These are phyloP conservation scores for Phanerochaete sordida DNA, from an alignment of 768 basidiomycete genomes.

Conservation along the genomic window DNA sequence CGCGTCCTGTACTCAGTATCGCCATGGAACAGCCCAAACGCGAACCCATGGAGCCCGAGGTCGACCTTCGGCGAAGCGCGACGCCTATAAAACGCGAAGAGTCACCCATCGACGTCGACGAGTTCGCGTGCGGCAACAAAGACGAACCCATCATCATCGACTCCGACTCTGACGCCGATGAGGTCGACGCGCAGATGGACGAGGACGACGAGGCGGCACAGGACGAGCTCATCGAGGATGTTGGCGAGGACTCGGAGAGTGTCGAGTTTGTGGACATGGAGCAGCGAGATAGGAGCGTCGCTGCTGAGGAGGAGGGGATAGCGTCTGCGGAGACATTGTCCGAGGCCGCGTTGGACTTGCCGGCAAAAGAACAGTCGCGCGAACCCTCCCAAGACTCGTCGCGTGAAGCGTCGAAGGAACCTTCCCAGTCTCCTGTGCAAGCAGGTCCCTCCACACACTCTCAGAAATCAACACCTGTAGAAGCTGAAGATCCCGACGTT, in stretches of 20 bases:
- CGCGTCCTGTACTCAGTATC: not conserved
- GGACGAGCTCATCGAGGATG: not conserved
- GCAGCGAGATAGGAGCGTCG: not conserved
- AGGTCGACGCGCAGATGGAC: slow-evolving; percentile 6
- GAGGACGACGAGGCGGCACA: not conserved
- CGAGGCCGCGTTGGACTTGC: not conserved
- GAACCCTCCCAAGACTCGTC: not conserved
- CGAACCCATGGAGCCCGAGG: not conserved
- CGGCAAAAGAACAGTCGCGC: not conserved
- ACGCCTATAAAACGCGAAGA: not conserved
- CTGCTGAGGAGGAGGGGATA: not conserved
- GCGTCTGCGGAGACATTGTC: not conserved
- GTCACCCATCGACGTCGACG: not conserved
- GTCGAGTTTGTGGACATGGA: not conserved
- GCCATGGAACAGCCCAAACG: not conserved
- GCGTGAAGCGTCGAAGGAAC: no score
- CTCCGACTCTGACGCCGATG: not conserved
- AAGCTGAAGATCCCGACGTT: no score
- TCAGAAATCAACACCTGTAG: no score
- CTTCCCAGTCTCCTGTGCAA: no score
- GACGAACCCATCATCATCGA: slow-evolving; percentile 4
- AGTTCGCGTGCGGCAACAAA: not conserved
- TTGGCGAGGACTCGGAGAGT: not conserved
- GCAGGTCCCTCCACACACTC: no score
- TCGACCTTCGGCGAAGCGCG: no score